A percentile compares a stretch with the other conserved stretches of the same genome.
Conservation (phyloP, 768 basidiomycete genomes). For the Leucosporidium scottii region DNA sequence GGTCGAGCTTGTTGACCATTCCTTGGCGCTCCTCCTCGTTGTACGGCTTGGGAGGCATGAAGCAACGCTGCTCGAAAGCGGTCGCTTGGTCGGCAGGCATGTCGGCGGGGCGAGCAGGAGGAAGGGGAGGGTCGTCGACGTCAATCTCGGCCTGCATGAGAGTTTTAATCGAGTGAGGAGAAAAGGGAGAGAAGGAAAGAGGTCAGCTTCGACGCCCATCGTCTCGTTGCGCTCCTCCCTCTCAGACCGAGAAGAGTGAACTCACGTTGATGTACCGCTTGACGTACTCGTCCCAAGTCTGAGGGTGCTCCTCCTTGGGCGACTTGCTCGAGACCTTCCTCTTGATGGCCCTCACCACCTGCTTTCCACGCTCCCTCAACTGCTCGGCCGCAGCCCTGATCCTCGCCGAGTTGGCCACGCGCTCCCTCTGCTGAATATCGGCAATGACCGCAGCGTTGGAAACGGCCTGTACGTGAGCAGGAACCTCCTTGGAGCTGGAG, state of each 20-base stretch:
- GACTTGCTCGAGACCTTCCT: slow-evolving; percentile 27
- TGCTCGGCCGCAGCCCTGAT: too few relatives aligned
- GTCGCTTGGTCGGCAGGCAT: neutral
- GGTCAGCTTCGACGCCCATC: neutral
- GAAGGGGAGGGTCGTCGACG: slow-evolving; percentile 27
- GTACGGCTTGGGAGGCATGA: slow-evolving; percentile 12
- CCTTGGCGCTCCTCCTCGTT: slow-evolving; percentile 30
- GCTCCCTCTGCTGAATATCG: too few relatives aligned
- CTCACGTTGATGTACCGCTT: slow-evolving; percentile 23
- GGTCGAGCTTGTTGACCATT: slow-evolving; percentile 31
- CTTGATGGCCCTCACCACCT: too few relatives aligned
- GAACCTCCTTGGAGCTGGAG: too few relatives aligned
- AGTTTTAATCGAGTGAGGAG: neutral
- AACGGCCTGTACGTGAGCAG: too few relatives aligned
- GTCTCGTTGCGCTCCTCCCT: too few relatives aligned
- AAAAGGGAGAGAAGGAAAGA: neutral
- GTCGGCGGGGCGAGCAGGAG: slow-evolving; percentile 3
- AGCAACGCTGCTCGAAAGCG: slow-evolving; percentile 11
- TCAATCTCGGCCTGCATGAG: slow-evolving; percentile 23
- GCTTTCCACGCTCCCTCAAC: too few relatives aligned
- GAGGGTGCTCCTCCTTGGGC: slow-evolving; percentile 26
- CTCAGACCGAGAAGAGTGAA: too few relatives aligned
- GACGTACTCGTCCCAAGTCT: slow-evolving; percentile 28
- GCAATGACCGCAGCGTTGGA: too few relatives aligned
- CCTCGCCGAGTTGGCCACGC: too few relatives aligned